Evolutionary conservation across 176 grass and related monocot species (phyloP), one percentile per base, ranked within the genome.

Genomic region (Metroxylon sagu): DNA sequence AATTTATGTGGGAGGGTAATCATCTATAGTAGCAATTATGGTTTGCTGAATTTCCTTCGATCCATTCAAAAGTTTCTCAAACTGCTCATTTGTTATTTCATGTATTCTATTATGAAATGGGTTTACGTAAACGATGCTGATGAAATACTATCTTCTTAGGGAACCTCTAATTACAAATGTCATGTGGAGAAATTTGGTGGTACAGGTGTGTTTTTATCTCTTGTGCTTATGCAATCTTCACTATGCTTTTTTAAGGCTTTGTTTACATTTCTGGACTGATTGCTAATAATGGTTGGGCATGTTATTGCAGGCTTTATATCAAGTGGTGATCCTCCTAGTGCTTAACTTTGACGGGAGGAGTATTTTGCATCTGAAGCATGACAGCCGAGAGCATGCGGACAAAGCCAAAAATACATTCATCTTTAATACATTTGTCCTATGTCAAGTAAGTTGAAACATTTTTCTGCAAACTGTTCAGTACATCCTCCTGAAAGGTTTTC

Each of bases 381-480:
- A 88, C 17, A 54, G 73, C 69, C 17, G 1, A 28, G 79, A 71
- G 6, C 93, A 98, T 65, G 87, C 87, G 19, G 84, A 92, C 58
- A 77, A 78, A 81, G 73, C 76, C 29, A 98, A 92, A 80, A 89
- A 98, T 66, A 88, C 87, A 1, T 92, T 98, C 60, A 98, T 98
- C 72, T 98, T 98, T 59, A 98, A 92, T 70, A 83, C 93, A 3
- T 98, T 98, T 71, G 93, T 98, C 57, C 82, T 98, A 17, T 98
- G 84, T 19, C 93, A 98, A 59, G 93, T 92, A 71, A 78, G 74
- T 83, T 76, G 3, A 49, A 29, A 26, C 21, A 56, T 60, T 35
- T 18, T 66, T 76, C 62, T 8, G 2, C 56, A 43, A 43, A 43
- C 35, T 3, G 8, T 43, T 43, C 35, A 43, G 7, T 43, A 43